phyloP scores from a whole-genome alignment of 2,329 filamentous ascomycete species.

The Aspergillus fischeri region DNA sequence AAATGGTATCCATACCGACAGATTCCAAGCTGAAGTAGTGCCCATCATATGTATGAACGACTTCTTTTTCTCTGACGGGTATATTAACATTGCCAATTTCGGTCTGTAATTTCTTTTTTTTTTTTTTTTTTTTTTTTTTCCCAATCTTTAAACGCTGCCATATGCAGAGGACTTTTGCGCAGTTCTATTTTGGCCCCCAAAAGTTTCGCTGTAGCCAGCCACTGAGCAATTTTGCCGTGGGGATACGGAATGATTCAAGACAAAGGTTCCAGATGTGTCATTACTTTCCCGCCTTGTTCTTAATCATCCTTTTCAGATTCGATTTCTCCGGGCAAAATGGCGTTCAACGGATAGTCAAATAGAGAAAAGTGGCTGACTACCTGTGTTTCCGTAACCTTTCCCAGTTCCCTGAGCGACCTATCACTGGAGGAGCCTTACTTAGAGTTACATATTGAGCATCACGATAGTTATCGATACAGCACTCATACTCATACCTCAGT shows the following conservation, averaged over 20 bases:
- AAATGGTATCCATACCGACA: background rate
- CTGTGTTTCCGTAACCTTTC: background rate
- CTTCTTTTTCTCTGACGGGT: background rate
- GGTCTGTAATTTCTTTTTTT: background rate
- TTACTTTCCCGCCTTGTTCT: background rate
- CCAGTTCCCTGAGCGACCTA: background rate
- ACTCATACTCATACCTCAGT: background rate
- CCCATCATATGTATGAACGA: background rate
- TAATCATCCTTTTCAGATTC: background rate
- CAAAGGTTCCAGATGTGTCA: background rate
- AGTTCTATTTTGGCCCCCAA: constrained; percentile 15
- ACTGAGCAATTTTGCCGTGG: background rate
- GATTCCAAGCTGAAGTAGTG: background rate
- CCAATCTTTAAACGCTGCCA: background rate
- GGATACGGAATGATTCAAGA: background rate
- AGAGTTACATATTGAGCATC: background rate
- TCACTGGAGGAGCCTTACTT: background rate
- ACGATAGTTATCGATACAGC: background rate
- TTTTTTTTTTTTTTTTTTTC: background rate
- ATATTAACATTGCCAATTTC: background rate
- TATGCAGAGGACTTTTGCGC: background rate
- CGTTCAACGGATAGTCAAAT: background rate
- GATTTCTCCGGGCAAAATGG: background rate
- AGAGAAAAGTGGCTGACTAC: background rate
- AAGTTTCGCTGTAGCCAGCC: constrained; percentile 12